phyloP scores from a whole-genome alignment of 148 eudicot genomes.

The Heliosperma pusillum region DNA sequence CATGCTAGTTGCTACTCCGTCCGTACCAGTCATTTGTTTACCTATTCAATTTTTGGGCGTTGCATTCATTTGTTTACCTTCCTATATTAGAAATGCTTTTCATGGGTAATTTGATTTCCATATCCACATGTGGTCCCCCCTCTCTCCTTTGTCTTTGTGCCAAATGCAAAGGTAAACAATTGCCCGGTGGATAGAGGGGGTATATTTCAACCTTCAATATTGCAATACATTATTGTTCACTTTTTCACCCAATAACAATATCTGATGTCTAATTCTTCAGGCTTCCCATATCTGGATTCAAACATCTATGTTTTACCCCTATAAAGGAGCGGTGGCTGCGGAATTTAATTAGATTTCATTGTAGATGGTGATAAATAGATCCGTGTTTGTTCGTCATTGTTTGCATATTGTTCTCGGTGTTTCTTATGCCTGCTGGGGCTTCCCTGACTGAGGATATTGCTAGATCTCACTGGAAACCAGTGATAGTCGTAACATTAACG shows the following conservation, averaged over 20 bases:
- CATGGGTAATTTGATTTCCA: too few species aligned
- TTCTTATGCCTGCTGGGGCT: conserved; percentile 7
- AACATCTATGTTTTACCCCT: background rate
- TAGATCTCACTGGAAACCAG: conserved; percentile 4
- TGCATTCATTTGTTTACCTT: too few species aligned
- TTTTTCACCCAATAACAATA: too few species aligned
- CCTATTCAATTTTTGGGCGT: too few species aligned
- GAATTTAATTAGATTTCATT: conserved; percentile 3
- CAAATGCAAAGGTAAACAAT: too few species aligned
- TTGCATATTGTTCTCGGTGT: background rate
- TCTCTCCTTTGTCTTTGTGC: too few species aligned
- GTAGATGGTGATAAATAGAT: background rate
- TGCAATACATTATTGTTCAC: too few species aligned
- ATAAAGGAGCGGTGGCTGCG: background rate
- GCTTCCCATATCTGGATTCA: conserved; percentile 17
- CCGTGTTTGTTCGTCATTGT: background rate
- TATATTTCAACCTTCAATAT: background rate
- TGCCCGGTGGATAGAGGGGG: too few species aligned
- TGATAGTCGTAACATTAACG: conserved; percentile 22
- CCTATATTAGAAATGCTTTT: too few species aligned
- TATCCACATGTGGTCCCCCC: too few species aligned
- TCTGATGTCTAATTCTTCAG: background rate
- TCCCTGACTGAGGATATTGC: conserved; percentile 12
- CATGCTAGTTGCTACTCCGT: too few species aligned
- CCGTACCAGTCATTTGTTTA: too few species aligned